Conservation (phyloP, 2,329 filamentous ascomycete genomes). For the Pseudofabraea citricarpa region DNA sequence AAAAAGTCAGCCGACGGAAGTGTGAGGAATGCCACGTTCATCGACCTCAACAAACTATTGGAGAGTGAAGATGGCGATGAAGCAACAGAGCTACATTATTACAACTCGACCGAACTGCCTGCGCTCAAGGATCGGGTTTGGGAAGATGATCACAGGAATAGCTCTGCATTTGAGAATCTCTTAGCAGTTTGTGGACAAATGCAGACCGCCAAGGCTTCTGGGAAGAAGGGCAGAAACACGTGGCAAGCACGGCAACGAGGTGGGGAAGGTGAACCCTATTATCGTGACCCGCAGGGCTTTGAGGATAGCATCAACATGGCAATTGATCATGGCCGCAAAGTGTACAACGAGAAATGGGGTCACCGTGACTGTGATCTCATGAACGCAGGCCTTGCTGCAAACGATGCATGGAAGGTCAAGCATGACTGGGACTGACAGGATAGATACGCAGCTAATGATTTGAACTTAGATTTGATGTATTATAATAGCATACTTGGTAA, state of each 20-base stretch:
- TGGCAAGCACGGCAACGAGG: constrained; percentile 47
- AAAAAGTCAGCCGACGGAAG: constrained; percentile 27
- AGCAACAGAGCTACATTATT: neutral
- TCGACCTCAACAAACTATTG: constrained; percentile 20
- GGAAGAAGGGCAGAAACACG: constrained; percentile 36
- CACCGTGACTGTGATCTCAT: constrained; percentile 34
- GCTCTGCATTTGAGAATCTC: constrained; percentile 21
- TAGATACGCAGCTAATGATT: too few species aligned
- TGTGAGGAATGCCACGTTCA: constrained; percentile 17
- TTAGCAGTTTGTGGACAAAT: constrained; percentile 25
- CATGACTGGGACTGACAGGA: constrained; percentile 28
- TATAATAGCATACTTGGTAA: too few species aligned
- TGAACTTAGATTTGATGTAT: too few species aligned
- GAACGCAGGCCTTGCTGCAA: constrained; percentile 29
- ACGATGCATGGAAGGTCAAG: constrained; percentile 38
- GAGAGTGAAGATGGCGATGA: constrained; percentile 6
- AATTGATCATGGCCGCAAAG: constrained; percentile 36
- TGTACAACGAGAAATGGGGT: constrained; percentile 37
- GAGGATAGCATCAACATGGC: constrained; percentile 36
- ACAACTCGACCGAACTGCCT: neutral
- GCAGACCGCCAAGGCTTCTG: constrained; percentile 23
- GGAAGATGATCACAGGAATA: constrained; percentile 17
- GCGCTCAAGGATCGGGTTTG: neutral
- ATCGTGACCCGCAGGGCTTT: constrained; percentile 40
- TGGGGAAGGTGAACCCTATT: constrained; percentile 45